These are phyloP conservation scores for Anethum foeniculum DNA, from an alignment of 140 eudicot genomes.

Conservation along the genomic window DNA sequence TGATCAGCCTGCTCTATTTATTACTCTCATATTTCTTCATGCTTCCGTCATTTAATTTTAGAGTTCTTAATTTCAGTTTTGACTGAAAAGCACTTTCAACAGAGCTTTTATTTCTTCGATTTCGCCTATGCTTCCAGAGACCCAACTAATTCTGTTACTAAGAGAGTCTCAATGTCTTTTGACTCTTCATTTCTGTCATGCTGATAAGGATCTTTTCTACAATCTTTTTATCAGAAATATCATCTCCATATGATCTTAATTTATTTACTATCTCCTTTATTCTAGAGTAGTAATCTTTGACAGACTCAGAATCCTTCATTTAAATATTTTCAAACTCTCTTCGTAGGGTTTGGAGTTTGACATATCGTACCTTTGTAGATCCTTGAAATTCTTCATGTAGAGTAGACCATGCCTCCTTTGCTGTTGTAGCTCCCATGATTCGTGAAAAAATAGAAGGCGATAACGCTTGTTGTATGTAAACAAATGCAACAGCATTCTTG, in stretches of 20 bases:
- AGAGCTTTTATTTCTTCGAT: not conserved
- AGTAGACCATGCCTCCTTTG: not conserved
- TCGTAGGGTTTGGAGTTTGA: not conserved
- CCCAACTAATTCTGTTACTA: not conserved
- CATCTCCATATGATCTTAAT: not conserved
- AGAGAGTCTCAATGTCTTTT: not conserved
- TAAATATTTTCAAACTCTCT: not conserved
- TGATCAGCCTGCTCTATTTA: not conserved
- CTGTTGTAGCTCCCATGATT: not conserved
- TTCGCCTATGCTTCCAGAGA: not conserved
- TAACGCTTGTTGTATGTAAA: not conserved
- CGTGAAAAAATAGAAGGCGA: too few relatives aligned
- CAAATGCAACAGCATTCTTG: not conserved
- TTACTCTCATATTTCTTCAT: not conserved
- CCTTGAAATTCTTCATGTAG: not conserved
- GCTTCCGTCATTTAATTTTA: not conserved
- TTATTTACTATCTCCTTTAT: not conserved
- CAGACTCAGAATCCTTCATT: not conserved
- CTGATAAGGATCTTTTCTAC: too few relatives aligned
- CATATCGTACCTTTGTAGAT: not conserved
- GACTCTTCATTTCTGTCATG: not conserved
- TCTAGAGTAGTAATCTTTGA: not conserved
- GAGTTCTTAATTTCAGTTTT: not conserved
- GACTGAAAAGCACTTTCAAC: not conserved
- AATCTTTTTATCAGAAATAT: too few relatives aligned